Conservation (phyloP, 192 early-diverging fungal species). For the Kickxella alabastrina region DNA sequence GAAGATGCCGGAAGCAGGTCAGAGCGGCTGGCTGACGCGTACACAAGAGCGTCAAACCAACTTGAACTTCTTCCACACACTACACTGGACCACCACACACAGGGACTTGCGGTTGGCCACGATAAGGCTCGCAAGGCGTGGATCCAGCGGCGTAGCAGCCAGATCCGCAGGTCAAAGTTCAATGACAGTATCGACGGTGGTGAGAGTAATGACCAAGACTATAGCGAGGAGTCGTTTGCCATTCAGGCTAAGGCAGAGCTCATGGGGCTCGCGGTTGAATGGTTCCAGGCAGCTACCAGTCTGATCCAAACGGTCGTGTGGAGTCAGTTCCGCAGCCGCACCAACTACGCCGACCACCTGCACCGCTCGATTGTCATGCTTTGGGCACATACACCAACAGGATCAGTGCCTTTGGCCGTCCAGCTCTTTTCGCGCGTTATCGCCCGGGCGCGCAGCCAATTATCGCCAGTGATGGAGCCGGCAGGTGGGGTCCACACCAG, state of each 20-base stretch:
- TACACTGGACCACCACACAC: slow-evolving; percentile 26
- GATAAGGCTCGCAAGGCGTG: slow-evolving; percentile 25
- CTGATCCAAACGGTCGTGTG: slow-evolving; percentile 9
- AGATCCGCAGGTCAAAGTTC: not conserved
- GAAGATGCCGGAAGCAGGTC: not conserved
- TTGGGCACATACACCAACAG: slow-evolving; percentile 35
- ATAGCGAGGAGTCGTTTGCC: not conserved
- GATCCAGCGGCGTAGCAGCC: slow-evolving; percentile 9
- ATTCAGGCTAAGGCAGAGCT: slow-evolving; percentile 15
- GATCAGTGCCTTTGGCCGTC: slow-evolving; percentile 26
- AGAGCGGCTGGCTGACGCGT: slow-evolving; percentile 7
- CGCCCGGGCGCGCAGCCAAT: slow-evolving; percentile 4
- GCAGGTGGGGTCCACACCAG: not conserved
- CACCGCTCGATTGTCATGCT: slow-evolving; percentile 17
- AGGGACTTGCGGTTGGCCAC: slow-evolving; percentile 26
- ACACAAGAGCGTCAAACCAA: slow-evolving; percentile 14
- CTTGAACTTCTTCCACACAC: slow-evolving; percentile 41
- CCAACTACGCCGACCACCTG: slow-evolving; percentile 14
- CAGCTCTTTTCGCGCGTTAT: slow-evolving; percentile 16
- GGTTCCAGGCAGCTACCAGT: slow-evolving; percentile 16
- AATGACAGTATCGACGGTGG: not conserved
- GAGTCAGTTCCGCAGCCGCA: slow-evolving; percentile 4
- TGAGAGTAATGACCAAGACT: not conserved
- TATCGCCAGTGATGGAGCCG: not conserved
- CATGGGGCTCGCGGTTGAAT: slow-evolving; percentile 13